Evolutionary conservation across 2,329 filamentous ascomycete species (phyloP), one percentile per base, ranked within the genome.

Genomic region (Dothistroma septosporum): DNA sequence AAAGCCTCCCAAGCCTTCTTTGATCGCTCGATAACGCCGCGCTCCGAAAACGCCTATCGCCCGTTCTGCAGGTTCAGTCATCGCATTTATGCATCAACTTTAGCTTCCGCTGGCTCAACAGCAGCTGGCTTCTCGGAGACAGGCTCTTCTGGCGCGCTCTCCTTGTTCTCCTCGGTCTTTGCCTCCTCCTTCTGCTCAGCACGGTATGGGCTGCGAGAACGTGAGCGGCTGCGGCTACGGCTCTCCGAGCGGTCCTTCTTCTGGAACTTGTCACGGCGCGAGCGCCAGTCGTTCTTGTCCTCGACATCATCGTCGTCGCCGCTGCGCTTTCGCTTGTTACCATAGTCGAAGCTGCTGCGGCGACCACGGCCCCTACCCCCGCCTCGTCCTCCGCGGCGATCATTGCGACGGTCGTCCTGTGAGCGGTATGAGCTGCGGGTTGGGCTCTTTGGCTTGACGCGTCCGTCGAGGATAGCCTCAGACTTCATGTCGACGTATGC

Each of bases 401-500:
- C 59, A 6, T 28, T 28, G 28, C 70, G 64, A 57, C 71, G 75
- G n/a, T 78, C 74, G 61, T 75, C 72, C 75, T 77, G 78, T 70
- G 79, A 53, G 49, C 37, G 53, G 41, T 61, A 58, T 28, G 56
- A 77, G 55, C 61, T 60, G 52, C 76, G 69, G 19, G 70, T 72
- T 48, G 69, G 67, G 16, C 61, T 64, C 24, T 60, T 63, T 11
- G 73, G 69, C 69, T 74, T 69, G 64, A 78, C 72, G 61, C 72
- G 76, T 57, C 76, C 75, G 8, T 77, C 75, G 54, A 73, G 72
- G 66, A 80, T 80, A 59, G 76, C 76, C 60, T 77, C 66, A 64
- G 74, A 75, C 73, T 82, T 81, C 71, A 73, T 74, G 58, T 78
- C 75, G 67, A 89, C 88, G 76, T 99, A 99, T 19, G 86, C 89